Evolutionary conservation across 2,329 filamentous ascomycete species (phyloP).

Genomic region (Sclerotinia nivalis): DNA sequence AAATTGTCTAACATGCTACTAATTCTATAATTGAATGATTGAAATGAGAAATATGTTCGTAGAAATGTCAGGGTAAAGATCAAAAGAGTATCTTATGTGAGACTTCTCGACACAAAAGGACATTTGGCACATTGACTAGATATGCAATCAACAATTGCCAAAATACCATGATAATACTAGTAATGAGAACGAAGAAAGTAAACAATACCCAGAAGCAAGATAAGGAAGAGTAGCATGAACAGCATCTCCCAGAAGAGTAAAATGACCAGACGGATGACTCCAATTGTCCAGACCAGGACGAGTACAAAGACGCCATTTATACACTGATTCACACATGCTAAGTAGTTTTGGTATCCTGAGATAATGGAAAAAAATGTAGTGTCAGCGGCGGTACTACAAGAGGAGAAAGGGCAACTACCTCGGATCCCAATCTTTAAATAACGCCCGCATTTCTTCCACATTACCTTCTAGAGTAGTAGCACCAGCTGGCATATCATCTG

Average conservation of each 20-base stretch:
- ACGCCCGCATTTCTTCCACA: constrained; percentile 46
- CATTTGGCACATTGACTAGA: background rate
- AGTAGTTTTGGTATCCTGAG: constrained; percentile 55
- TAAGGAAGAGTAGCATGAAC: constrained; percentile 67
- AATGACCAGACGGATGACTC: constrained; percentile 56
- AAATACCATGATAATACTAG: background rate
- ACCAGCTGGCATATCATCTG: constrained; percentile 42
- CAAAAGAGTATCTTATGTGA: background rate
- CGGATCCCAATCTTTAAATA: constrained; percentile 49
- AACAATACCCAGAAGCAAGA: constrained; percentile 47
- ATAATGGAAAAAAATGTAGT: background rate
- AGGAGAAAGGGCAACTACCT: constrained; percentile 18
- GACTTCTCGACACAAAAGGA: background rate
- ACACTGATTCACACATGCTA: constrained; percentile 56
- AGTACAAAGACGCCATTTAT: constrained; percentile 63
- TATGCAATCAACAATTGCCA: accelerated
- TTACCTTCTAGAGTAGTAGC: constrained; percentile 43
- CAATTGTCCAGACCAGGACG: constrained; percentile 56
- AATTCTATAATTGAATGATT: too few relatives aligned
- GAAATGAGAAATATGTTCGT: background rate
- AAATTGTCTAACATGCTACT: background rate
- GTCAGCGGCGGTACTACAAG: too few relatives aligned
- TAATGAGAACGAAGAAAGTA: background rate
- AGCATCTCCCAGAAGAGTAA: constrained; percentile 63
- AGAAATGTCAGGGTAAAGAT: background rate